A percentile compares a stretch with the other conserved stretches of the same genome.
Conservation (phyloP, 306 rosid genomes). For the Purshia tridentata region DNA sequence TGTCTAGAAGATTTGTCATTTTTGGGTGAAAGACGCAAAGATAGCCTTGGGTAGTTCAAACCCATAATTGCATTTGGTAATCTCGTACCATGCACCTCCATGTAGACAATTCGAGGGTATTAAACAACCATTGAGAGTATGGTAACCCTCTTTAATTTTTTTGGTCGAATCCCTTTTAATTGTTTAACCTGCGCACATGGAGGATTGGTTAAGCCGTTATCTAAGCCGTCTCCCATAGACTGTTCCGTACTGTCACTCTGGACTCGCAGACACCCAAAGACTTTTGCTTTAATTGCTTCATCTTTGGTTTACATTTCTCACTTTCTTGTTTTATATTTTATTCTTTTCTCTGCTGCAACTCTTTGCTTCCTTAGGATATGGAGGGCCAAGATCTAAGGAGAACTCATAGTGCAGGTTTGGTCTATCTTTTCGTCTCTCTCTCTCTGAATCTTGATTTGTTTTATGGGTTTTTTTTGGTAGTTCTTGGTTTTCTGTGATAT, state of each 20-base stretch:
- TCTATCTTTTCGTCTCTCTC: background rate
- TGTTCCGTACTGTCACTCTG: background rate
- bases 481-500: slow-evolving; percentile 22
- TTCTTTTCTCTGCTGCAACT: background rate
- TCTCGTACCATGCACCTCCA: background rate
- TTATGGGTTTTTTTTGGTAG: background rate
- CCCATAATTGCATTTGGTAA: background rate
- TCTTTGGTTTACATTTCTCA: background rate
- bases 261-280: slow-evolving; percentile 15
- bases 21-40: too few species aligned
- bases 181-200: background rate
- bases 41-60: too few species aligned
- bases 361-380: slow-evolving; percentile 15
- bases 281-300: background rate
- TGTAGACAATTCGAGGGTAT: background rate
- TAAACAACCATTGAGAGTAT: background rate
- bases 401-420: slow-evolving; percentile 18
- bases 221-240: background rate
- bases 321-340: background rate
- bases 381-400: slow-evolving; percentile 30
- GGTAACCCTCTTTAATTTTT: background rate
- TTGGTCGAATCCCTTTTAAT: too few species aligned
- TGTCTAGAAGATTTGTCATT: too few species aligned
- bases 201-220: slow-evolving; percentile 4
- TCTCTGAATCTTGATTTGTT: background rate